Evolutionary conservation across 148 eudicot species (phyloP).

Genomic region (Nyssa sinensis): DNA sequence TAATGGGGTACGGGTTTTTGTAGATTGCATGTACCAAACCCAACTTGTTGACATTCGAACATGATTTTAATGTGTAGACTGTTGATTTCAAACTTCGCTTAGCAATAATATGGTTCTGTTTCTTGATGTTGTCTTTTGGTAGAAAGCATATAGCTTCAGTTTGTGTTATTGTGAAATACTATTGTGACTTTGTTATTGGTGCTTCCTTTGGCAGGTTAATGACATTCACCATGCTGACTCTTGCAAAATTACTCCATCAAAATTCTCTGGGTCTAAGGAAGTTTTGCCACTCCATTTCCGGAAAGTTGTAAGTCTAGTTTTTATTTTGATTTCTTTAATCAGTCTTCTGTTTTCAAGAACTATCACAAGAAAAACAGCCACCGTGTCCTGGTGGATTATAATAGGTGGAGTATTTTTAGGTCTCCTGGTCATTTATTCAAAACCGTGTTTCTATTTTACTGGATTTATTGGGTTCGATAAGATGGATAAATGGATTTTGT

Average conservation of each 20-base stretch:
- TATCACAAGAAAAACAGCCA: neutral
- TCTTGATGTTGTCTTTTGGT: neutral
- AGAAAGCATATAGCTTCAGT: neutral
- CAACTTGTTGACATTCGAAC: too few relatives aligned
- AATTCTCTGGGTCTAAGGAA: conserved; percentile 90
- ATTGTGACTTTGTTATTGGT: neutral
- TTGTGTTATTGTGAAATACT: neutral
- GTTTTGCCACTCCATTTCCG: conserved; percentile 72
- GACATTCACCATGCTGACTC: conserved; percentile 74
- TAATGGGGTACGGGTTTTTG: too few relatives aligned
- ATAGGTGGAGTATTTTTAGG: too few relatives aligned
- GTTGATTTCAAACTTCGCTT: too few relatives aligned
- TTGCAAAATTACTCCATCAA: conserved; percentile 87
- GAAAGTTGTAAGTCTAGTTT: conserved; percentile 39
- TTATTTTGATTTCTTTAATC: neutral
- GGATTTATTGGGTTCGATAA: too few relatives aligned
- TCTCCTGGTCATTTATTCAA: too few relatives aligned
- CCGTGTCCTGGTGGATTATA: too few relatives aligned
- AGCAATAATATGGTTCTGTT: too few relatives aligned
- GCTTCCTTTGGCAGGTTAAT: conserved; percentile 52
- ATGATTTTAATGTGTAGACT: too few relatives aligned
- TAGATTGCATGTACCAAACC: too few relatives aligned
- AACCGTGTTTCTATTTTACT: too few relatives aligned
- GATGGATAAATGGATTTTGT: too few relatives aligned
- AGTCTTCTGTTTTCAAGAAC: neutral